Conservation (phyloP, 2,329 filamentous ascomycete species). For the Epichloe scottii region DNA sequence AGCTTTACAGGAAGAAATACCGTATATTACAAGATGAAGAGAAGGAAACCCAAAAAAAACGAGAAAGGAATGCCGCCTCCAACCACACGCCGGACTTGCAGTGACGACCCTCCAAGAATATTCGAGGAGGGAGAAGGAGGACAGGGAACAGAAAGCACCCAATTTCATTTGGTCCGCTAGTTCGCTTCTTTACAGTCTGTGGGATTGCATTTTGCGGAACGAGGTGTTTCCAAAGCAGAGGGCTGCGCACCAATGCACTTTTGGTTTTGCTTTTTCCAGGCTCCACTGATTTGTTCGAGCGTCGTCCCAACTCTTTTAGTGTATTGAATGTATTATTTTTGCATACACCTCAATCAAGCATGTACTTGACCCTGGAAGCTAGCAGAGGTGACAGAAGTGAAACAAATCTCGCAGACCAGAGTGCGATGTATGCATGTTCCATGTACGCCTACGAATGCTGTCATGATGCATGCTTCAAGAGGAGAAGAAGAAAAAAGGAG, state of each 20-base stretch:
- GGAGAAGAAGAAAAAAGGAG: fast-evolving
- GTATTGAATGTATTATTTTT: too few relatives aligned
- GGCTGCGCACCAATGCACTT: too few relatives aligned
- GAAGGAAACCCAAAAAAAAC: background rate
- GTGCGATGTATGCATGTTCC: too few relatives aligned
- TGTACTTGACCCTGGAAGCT: too few relatives aligned
- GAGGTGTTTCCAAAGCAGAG: background rate
- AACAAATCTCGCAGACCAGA: too few relatives aligned
- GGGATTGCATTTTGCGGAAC: background rate
- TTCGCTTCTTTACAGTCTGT: background rate
- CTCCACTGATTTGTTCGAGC: background rate
- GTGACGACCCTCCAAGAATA: background rate
- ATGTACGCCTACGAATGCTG: too few relatives aligned
- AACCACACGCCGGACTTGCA: too few relatives aligned
- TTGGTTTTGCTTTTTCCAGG: background rate
- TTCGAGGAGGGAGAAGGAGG: background rate
- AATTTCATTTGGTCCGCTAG: too few relatives aligned
- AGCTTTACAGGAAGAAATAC: background rate
- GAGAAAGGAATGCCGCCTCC: background rate
- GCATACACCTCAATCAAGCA: too few relatives aligned
- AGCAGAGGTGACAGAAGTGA: too few relatives aligned
- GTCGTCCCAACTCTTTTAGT: too few relatives aligned
- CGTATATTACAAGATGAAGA: background rate
- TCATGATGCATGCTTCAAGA: background rate
- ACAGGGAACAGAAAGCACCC: background rate